Evolutionary conservation across 345 rosid species (phyloP), one percentile per base, ranked within the genome.

Genomic region (Pistacia vera): DNA sequence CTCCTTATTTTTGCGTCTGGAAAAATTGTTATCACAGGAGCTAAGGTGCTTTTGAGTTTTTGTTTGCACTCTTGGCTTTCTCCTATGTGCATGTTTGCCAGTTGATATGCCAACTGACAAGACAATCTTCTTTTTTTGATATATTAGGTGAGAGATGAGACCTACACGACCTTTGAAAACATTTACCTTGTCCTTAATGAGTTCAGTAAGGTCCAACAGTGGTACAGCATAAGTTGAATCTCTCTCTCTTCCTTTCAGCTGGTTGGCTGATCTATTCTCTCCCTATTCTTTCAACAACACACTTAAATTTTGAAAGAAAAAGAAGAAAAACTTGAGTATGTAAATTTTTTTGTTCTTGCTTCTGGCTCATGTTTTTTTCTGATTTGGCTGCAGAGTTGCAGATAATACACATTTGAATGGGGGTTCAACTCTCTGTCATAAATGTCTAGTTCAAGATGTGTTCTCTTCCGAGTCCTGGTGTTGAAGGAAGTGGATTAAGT

Each of bases 11-110:
- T 96, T 73, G 98, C 92, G 20, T 93, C 98, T 1, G 98, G 99
- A 25, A 96, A 96, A 83, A 94, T 97, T 66, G 99, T 97, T 62
- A 92, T 97, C 67, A 94, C 99, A 10, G 99, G 99, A 61, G 99
- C 99, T 48, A 96, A 96, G 98, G 98, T 93, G 79, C 78, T n/a
- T 72, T 20, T 22, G 8, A n/a, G 25, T 54, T 41, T 11, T 68
- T 52, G 17, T 0, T 58, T 57, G 58, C 10, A 8, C 58, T 41
- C 12, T 14, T 4, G 13, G 57, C 57, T 54, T 13, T 30, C 65
- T 46, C 70, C 56, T 20, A n/a, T 64, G 18, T 22, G 22, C 28
- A 51, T 36, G 35, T 63, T 66, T 64, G 11, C 1, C 65, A 5
- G 25, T 35, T 44, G 52, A 44, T 59, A 25, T 36, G 5, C 44